Conservation (phyloP, 768 basidiomycete species). For the Boletus sp. region DNA sequence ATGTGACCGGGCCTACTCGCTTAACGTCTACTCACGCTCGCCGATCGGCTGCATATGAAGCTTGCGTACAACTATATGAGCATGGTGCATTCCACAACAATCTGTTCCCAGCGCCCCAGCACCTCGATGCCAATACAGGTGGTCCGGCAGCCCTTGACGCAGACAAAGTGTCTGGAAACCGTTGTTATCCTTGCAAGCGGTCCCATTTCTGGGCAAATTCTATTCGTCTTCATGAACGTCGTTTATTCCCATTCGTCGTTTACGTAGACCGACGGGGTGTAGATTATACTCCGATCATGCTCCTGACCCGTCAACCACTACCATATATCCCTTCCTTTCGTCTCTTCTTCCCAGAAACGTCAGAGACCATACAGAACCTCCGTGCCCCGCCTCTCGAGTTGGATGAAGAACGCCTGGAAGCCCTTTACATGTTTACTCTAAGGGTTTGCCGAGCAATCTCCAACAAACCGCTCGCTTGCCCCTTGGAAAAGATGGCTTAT, state of each 20-base stretch:
- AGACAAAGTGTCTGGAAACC: conserved; percentile 40
- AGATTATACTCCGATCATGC: conserved; percentile 53
- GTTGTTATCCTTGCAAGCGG: conserved; percentile 52
- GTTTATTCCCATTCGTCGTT: conserved; percentile 40
- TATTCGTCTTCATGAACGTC: conserved; percentile 19
- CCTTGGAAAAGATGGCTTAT: conserved; percentile 53
- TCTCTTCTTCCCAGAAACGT: conserved; percentile 54
- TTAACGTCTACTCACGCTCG: conserved; percentile 51
- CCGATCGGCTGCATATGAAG: conserved; percentile 54
- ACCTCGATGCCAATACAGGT: background rate
- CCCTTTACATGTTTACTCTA: conserved; percentile 59
- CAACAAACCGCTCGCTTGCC: conserved; percentile 67
- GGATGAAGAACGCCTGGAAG: conserved; percentile 42
- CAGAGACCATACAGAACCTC: conserved; percentile 41
- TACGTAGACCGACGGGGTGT: conserved; percentile 27
- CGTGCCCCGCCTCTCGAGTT: conserved; percentile 50
- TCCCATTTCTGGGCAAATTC: conserved; percentile 68
- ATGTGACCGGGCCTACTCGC: conserved; percentile 44
- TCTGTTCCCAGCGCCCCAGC: conserved; percentile 34
- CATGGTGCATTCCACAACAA: conserved; percentile 50
- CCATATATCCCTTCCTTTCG: conserved; percentile 54
- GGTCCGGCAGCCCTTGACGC: conserved; percentile 14
- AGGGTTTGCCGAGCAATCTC: conserved; percentile 57
- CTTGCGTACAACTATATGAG: conserved; percentile 49
- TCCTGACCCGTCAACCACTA: conserved; percentile 66